Percentiles rank a stretch among this genome's conserved stretches.
Conservation (phyloP, 2,329 filamentous ascomycete genomes). For the Thermoascus crustaceus region DNA sequence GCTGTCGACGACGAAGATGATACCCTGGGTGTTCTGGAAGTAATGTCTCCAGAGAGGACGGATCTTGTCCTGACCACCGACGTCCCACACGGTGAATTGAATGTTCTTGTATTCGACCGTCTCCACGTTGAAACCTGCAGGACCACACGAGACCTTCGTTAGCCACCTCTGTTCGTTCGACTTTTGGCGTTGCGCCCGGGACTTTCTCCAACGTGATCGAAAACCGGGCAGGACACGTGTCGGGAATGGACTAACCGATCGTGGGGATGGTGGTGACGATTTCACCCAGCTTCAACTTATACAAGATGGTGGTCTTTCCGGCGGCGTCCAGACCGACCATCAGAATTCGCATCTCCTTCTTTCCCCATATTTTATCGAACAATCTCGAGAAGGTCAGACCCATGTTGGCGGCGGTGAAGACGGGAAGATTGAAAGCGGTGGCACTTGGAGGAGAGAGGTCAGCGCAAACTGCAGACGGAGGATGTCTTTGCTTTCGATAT, state of each 20-base stretch:
- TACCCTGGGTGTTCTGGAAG: conserved; percentile 99
- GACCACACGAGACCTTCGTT: conserved; percentile 3
- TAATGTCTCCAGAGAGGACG: conserved; percentile 99
- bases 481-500: too few relatives aligned
- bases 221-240: conserved; percentile 4
- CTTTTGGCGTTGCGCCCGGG: not conserved
- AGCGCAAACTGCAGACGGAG: too few relatives aligned
- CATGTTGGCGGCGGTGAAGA: conserved; percentile 57
- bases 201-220: conserved; percentile 2
- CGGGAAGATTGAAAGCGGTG: conserved; percentile 14
- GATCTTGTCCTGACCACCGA: conserved; percentile 99
- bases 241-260: conserved; percentile 59
- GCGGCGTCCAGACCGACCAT: conserved; percentile 99
- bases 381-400: conserved; percentile 96
- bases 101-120: conserved; percentile 99
- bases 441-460: not conserved
- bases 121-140: conserved; percentile 94
- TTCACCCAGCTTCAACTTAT: conserved; percentile 98
- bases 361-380: conserved; percentile 93
- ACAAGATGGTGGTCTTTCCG: conserved; percentile 99
- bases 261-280: conserved; percentile 99
- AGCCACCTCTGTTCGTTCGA: conserved; percentile 5
- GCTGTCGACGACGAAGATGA: conserved; percentile 99
- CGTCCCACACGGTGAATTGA: conserved; percentile 99
- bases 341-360: conserved; percentile 99